Percentiles rank a stretch among this genome's conserved stretches.
Evolutionary conservation across 306 rosid species (phyloP).

Genomic region (Castanopsis chinensis): DNA sequence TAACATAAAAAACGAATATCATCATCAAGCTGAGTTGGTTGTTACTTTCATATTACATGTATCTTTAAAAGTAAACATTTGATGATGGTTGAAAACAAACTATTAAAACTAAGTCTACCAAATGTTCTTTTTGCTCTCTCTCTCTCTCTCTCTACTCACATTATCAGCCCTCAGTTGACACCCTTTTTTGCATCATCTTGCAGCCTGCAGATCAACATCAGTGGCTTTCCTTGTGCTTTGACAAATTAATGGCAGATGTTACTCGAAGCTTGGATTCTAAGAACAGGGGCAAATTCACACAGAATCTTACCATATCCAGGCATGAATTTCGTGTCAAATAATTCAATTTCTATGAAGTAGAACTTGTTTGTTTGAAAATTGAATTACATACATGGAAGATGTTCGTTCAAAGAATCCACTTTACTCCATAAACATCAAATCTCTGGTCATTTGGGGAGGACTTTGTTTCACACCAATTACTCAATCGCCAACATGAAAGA

Average conservation of each 20-base stretch:
- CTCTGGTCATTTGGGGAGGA: neutral
- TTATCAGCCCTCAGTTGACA: neutral
- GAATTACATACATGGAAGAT: neutral
- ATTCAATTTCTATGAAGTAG: neutral
- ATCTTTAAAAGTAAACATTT: neutral
- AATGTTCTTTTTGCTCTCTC: too few species aligned
- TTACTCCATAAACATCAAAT: neutral
- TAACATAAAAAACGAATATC: neutral
- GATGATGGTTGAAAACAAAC: neutral
- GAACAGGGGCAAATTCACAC: conserved; percentile 61
- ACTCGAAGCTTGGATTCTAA: conserved; percentile 65
- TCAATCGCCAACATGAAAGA: neutral
- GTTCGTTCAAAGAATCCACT: neutral
- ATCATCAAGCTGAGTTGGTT: neutral
- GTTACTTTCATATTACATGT: neutral
- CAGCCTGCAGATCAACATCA: conserved; percentile 60
- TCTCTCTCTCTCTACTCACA: too few species aligned
- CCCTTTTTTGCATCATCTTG: conserved; percentile 10
- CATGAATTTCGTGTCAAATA: conserved; percentile 56
- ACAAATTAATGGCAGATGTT: conserved; percentile 57
- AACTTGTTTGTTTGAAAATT: neutral
- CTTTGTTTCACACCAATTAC: neutral
- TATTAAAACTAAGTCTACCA: neutral
- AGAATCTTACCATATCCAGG: conserved; percentile 54
- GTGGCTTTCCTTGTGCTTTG: conserved; percentile 54